Evolutionary conservation across 768 basidiomycete genomes (phyloP), one percentile per base, ranked within the genome.

Genomic region (Amanita inopinata): DNA sequence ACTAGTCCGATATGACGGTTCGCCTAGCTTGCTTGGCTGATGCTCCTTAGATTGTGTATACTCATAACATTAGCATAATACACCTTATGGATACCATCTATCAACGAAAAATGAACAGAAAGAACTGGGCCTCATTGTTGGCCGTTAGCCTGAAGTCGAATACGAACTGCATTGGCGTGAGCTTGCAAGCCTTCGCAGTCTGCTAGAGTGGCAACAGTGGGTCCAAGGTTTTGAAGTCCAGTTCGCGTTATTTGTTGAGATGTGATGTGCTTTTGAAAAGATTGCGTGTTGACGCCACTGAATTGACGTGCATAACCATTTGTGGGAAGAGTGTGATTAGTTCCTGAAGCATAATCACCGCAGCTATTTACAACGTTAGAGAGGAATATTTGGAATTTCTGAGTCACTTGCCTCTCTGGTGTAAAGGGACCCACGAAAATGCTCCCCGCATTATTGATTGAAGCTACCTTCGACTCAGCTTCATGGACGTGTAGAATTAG

Each of bases 241-340:
- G 71, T 76, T 12, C 68, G 60, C 7, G 91, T 85, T 17, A 98
- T 76, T 58, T 96, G 86, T 59, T 98, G 96, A 4, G 90, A 92
- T 10, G 96, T 99, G 53, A 98, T 97, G 60, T 98, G 86, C 62
- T 99, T 99, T 59, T 97, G 93, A 83, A 98, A 99, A 1, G 91
- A 92, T 6, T 76, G 68, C 0, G 94, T 97, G 66, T 94, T 97
- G 51, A 99, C 96, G 3, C 96, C 96, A 51, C 92, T 96, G 68
- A 93, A 99, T 59, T 98, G 96, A 38, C 90, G 80, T 17, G 96
- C 96, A 60, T 92, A 99, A 17, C 94, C 92, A 49, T 90, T 91
- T 7, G 89, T 96, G 27, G 94, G 94, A 17, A 99, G 70, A 0
- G 94, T 98, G 67, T 99, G 96, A 61, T 99, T 99, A 5, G 96